Conservation (phyloP, 164 flowering plant species). For the Pachysandra terminalis region DNA sequence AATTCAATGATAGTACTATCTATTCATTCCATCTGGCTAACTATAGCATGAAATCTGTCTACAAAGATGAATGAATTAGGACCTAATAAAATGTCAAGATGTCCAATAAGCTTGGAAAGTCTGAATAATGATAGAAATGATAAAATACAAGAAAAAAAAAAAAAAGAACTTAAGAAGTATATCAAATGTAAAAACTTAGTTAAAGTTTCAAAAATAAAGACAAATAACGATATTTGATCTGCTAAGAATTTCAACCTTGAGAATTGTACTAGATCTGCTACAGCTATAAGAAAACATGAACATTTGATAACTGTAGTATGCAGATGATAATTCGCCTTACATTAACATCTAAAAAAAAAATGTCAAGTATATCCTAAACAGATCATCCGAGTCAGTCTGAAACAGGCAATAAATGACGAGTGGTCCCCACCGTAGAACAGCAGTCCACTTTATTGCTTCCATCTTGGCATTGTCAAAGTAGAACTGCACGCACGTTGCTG, state of each 20-base stretch:
- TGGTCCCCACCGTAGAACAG: too few relatives aligned
- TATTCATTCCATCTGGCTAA: not conserved
- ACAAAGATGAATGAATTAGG: too few relatives aligned
- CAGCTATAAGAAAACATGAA: not conserved
- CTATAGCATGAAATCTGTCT: not conserved
- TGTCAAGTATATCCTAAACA: too few relatives aligned
- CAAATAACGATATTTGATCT: not conserved
- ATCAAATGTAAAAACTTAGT: not conserved
- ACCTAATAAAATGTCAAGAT: too few relatives aligned
- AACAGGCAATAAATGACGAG: too few relatives aligned
- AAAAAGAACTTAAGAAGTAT: not conserved
- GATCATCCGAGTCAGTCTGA: too few relatives aligned
- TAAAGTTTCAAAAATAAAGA: not conserved
- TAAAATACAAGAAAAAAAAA: constrained; percentile 3
- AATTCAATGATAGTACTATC: not conserved
- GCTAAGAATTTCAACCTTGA: not conserved
- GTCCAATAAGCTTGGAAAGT: not conserved
- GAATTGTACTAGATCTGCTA: not conserved
- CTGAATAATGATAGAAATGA: not conserved
- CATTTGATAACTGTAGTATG: not conserved
- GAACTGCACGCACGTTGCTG: too few relatives aligned
- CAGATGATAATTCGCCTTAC: too few relatives aligned
- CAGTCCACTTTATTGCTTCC: too few relatives aligned
- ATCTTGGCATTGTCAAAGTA: too few relatives aligned
- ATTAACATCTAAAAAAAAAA: too few relatives aligned